A percentile compares a stretch with the other conserved stretches of the same genome.
Evolutionary conservation across 23 red algal species (phyloP).

Genomic region (Cyanidiococcus yangmingshanensis): DNA sequence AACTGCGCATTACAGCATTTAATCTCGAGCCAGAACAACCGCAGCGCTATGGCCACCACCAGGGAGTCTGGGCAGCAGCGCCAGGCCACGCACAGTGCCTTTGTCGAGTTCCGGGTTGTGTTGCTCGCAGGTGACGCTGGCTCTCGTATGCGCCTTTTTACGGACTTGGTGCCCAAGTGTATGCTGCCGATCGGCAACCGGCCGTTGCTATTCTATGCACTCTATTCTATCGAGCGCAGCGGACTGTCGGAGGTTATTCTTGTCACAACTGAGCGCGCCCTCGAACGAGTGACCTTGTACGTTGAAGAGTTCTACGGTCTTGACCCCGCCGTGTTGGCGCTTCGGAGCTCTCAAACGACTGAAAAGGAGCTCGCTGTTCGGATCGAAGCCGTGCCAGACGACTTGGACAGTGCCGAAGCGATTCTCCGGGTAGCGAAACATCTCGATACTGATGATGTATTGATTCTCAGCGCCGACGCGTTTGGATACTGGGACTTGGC

Average conservation of each 20-base stretch:
- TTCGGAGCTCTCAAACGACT: background rate
- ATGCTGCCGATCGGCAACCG: constrained; percentile 32
- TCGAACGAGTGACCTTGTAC: constrained; percentile 26
- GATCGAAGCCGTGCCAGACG: background rate
- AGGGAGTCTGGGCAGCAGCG: too few species aligned
- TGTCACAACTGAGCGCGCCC: constrained; percentile 11
- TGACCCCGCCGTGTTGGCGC: constrained; percentile 21
- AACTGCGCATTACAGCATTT: too few species aligned
- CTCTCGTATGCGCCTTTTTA: constrained; percentile 21
- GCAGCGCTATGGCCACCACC: too few species aligned
- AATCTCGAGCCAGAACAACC: too few species aligned
- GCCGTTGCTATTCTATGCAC: constrained; percentile 34
- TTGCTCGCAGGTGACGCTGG: constrained; percentile 26
- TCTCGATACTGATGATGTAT: background rate
- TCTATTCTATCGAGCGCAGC: constrained; percentile 25
- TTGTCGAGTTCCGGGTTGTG: constrained; percentile 16
- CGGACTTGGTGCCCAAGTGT: constrained; percentile 2
- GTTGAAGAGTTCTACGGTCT: constrained; percentile 32
- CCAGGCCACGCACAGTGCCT: too few species aligned
- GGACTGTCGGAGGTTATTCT: constrained; percentile 24
- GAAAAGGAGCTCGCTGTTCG: background rate
- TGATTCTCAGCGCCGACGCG: constrained; percentile 5
- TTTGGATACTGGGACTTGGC: background rate
- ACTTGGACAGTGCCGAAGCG: background rate
- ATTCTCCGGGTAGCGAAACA: background rate